Evolutionary conservation across 2,329 filamentous ascomycete genomes (phyloP).

Genomic region (Huntiella abstrusa): DNA sequence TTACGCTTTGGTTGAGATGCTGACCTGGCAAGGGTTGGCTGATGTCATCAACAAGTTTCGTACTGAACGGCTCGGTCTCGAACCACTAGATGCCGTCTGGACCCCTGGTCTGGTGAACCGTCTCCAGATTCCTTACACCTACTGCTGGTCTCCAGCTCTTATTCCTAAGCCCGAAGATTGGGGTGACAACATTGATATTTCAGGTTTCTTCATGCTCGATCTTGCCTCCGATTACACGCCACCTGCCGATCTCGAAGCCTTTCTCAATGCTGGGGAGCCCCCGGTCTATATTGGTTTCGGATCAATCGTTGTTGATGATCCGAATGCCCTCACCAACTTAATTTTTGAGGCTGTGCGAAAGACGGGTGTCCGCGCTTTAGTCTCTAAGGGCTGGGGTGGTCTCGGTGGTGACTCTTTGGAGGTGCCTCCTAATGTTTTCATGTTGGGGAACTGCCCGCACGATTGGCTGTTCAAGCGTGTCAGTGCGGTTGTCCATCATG

Average conservation of each 20-base stretch:
- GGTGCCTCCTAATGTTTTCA: conserved; percentile 59
- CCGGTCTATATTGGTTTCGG: conserved; percentile 73
- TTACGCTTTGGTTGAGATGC: conserved; percentile 72
- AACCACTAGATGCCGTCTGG: conserved; percentile 62
- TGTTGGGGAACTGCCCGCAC: conserved; percentile 71
- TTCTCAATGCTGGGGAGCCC: conserved; percentile 48
- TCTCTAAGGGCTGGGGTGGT: conserved; percentile 80
- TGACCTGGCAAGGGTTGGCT: conserved; percentile 83
- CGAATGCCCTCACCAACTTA: conserved; percentile 47
- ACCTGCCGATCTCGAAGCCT: conserved; percentile 42
- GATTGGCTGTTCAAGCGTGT: conserved; percentile 78
- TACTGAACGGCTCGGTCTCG: conserved; percentile 52
- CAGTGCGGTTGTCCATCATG: conserved; percentile 69
- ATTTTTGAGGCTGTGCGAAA: conserved; percentile 53
- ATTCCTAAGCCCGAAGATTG: conserved; percentile 68
- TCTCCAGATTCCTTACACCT: conserved; percentile 66
- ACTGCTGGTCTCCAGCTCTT: conserved; percentile 73
- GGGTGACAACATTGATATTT: conserved; percentile 50
- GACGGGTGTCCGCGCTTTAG: conserved; percentile 55
- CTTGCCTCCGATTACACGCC: conserved; percentile 48
- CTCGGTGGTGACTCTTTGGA: conserved; percentile 52
- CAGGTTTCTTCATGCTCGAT: conserved; percentile 61
- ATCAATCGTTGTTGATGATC: conserved; percentile 64
- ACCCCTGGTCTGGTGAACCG: conserved; percentile 63
- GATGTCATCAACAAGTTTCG: conserved; percentile 83